Conservation (phyloP, 139 green algal genomes). For the Chlamydomonas eustigma region DNA sequence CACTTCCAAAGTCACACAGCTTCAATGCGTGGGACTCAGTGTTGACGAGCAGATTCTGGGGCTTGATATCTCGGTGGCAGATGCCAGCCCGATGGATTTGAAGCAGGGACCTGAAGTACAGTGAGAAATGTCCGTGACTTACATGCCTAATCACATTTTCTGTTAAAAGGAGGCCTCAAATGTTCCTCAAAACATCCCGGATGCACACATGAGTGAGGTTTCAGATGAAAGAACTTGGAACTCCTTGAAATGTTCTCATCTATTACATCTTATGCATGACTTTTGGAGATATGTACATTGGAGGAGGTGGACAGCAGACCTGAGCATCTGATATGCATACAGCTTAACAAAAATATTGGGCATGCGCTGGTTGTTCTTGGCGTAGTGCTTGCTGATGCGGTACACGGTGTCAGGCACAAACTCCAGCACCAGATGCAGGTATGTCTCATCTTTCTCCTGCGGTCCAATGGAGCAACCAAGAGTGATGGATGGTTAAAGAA, state of each 20-base stretch:
- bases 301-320: too few species aligned
- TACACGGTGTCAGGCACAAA: conserved; percentile 98
- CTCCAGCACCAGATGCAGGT: conserved; percentile 97
- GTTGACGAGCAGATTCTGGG: conserved; percentile 83
- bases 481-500: too few species aligned
- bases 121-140: too few species aligned
- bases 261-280: too few species aligned
- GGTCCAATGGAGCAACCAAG: not conserved
- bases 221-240: too few species aligned
- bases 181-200: too few species aligned
- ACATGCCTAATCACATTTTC: too few species aligned
- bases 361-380: conserved; percentile 54
- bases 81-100: conserved; percentile 82
- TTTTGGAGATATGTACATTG: too few species aligned
- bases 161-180: too few species aligned
- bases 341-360: conserved; percentile 84
- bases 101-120: conserved; percentile 68
- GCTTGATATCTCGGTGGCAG: conserved; percentile 94
- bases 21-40: conserved; percentile 88
- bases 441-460: conserved; percentile 56
- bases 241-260: too few species aligned
- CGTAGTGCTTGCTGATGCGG: conserved; percentile 94
- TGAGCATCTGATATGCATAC: conserved; percentile 92
- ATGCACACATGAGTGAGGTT: too few species aligned
- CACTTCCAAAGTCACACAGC: conserved; percentile 97